Conservation (phyloP, 257 asterid genomes). For the Petrea volubilis region DNA sequence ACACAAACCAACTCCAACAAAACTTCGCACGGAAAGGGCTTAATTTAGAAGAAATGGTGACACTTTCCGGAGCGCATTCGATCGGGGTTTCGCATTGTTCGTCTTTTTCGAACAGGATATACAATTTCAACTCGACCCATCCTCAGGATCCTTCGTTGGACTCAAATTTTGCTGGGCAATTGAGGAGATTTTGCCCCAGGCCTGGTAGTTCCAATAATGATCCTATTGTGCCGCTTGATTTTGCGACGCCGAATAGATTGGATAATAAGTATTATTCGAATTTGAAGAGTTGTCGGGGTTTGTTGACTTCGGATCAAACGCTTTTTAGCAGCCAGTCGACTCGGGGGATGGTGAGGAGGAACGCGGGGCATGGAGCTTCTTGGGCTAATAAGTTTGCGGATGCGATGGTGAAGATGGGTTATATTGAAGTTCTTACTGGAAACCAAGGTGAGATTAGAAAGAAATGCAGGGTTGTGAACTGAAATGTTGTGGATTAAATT, state of each 20-base stretch:
- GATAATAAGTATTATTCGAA: slow-evolving; percentile 38
- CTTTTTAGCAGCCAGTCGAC: slow-evolving; percentile 23
- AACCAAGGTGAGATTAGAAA: slow-evolving; percentile 39
- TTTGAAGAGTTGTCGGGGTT: slow-evolving; percentile 23
- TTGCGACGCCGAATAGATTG: slow-evolving; percentile 36
- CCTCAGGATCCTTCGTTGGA: slow-evolving; percentile 37
- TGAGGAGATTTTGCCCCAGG: slow-evolving; percentile 20
- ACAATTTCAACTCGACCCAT: slow-evolving; percentile 24
- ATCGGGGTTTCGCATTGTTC: slow-evolving; percentile 41
- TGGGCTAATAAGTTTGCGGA: slow-evolving; percentile 37
- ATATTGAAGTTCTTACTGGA: slow-evolving; percentile 38
- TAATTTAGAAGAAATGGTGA: slow-evolving; percentile 39
- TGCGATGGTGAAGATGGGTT: slow-evolving; percentile 49
- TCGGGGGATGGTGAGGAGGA: slow-evolving; percentile 21
- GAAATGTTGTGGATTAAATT: too few relatives aligned
- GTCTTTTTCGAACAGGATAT: slow-evolving; percentile 23
- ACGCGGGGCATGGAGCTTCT: slow-evolving; percentile 12
- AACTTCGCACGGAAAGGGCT: slow-evolving; percentile 40
- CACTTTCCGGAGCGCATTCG: slow-evolving; percentile 57
- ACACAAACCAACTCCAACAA: slow-evolving; percentile 20
- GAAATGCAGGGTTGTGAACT: slow-evolving; percentile 42
- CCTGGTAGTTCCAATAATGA: not conserved
- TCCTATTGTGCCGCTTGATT: slow-evolving; percentile 28
- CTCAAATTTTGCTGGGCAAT: slow-evolving; percentile 3
- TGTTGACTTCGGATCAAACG: slow-evolving; percentile 43